These are phyloP conservation scores for Pseudozyma pruni DNA, from an alignment of 1,284 basidiomycete genomes.

Conservation along the genomic window DNA sequence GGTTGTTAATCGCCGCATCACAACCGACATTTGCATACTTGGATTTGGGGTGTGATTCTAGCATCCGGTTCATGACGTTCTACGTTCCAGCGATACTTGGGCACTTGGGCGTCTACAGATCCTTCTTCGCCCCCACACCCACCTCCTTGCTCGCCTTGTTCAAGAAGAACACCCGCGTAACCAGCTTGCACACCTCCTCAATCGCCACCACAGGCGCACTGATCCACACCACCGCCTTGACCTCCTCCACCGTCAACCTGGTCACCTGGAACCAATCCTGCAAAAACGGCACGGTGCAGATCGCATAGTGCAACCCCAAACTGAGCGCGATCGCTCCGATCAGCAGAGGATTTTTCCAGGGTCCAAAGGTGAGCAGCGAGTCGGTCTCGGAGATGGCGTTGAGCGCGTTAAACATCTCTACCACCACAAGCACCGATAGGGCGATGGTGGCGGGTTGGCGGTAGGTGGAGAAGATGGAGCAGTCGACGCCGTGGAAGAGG, in stretches of 20 bases:
- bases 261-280: slow-evolving; percentile 80
- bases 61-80: no score
- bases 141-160: neutral
- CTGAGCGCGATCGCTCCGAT: slow-evolving; percentile 76
- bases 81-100: no score
- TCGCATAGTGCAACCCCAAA: slow-evolving; percentile 91
- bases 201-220: slow-evolving; percentile 88
- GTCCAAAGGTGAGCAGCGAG: slow-evolving; percentile 83
- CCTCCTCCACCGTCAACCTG: slow-evolving; percentile 89
- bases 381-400: slow-evolving; percentile 99
- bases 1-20: slow-evolving; percentile 30
- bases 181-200: slow-evolving; percentile 75
- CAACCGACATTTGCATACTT: no score
- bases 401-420: slow-evolving; percentile 99
- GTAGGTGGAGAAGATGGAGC: slow-evolving; percentile 87
- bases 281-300: slow-evolving; percentile 76
- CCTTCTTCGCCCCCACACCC: slow-evolving; percentile 19
- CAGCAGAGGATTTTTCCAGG: slow-evolving; percentile 94
- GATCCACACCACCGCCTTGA: slow-evolving; percentile 91
- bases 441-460: slow-evolving; percentile 91
- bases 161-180: slow-evolving; percentile 18
- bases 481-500: slow-evolving; percentile 87
- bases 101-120: slow-evolving; percentile 7
- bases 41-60: neutral
- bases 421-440: slow-evolving; percentile 87